phyloP scores from a whole-genome alignment of 768 basidiomycete species.

The Termitomyces sp. region DNA sequence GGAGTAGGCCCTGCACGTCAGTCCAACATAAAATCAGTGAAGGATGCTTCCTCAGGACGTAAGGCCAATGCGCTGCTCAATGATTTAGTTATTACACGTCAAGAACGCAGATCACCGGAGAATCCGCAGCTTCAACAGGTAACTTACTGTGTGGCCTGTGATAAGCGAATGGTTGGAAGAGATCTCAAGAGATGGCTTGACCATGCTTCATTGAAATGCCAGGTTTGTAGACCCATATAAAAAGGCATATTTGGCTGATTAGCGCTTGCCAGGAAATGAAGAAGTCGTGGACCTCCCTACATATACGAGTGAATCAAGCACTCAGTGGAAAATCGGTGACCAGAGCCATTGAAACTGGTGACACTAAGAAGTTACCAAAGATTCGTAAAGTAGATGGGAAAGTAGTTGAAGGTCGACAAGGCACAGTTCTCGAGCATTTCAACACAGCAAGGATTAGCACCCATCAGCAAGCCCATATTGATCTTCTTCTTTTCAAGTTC shows the following conservation, averaged over 20 bases:
- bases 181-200: neutral
- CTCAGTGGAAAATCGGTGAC: neutral
- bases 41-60: neutral
- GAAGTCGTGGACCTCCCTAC: neutral
- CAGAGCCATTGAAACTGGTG: neutral
- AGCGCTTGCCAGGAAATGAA: neutral
- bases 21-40: neutral
- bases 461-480: neutral
- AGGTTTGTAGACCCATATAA: neutral
- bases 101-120: neutral
- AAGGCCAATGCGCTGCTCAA: neutral
- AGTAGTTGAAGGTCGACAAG: neutral
- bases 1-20: neutral
- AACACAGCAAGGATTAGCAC: neutral
- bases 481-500: neutral
- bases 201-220: neutral
- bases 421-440: neutral
- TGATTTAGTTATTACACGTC: neutral
- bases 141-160: neutral
- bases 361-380: neutral
- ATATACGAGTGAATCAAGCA: neutral
- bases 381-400: neutral
- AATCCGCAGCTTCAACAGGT: neutral
- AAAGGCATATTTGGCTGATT: neutral
- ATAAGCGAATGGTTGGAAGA: neutral